Conservation (phyloP, 495 filamentous ascomycete species). For the Talaromyces nanjingensis region DNA sequence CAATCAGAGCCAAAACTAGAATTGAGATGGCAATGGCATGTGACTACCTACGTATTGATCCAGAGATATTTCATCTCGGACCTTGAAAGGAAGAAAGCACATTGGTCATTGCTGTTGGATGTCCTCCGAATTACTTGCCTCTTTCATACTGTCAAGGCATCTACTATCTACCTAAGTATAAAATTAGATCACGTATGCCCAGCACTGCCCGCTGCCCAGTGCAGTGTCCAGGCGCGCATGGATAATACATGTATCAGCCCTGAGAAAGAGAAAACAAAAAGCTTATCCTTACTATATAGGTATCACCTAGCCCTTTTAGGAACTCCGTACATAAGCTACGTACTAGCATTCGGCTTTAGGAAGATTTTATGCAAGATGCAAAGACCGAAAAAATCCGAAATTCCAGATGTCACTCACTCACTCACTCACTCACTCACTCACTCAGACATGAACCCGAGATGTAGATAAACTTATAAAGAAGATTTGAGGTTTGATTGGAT, state of each 20-base stretch:
- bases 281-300: not conserved
- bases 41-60: not conserved
- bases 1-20: not conserved
- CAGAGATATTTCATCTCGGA: not conserved
- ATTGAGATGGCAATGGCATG: not conserved
- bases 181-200: not conserved
- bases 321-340: not conserved
- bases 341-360: not conserved
- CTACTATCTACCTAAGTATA: not conserved
- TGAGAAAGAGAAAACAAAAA: not conserved
- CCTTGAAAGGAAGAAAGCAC: not conserved
- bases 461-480: not conserved
- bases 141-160: not conserved
- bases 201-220: too few relatives aligned
- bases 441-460: not conserved
- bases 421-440: too few relatives aligned
- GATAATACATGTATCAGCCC: not conserved
- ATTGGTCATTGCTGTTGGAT: not conserved
- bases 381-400: not conserved
- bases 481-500: not conserved
- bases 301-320: not conserved
- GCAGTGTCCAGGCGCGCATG: too few relatives aligned
- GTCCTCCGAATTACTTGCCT: too few relatives aligned
- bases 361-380: not conserved
- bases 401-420: too few relatives aligned